Base-by-base conservation (phyloP, 306 rosid species). In the Gastrolobium bilobum region DNA sequence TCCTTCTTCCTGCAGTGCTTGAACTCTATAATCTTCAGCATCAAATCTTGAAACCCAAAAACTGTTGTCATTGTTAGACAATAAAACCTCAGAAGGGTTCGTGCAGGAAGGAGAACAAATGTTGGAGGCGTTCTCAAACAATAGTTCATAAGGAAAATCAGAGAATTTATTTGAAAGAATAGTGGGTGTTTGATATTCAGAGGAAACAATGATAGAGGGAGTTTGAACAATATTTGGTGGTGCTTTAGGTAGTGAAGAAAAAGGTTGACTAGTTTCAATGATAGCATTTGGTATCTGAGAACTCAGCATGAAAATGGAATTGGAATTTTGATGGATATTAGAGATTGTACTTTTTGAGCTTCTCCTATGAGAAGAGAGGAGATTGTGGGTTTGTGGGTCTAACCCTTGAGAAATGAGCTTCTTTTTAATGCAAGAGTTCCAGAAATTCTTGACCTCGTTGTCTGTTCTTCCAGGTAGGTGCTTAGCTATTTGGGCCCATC, bases 401-500 rank as follows among this genome's bases (percentile, higher is more conserved):
- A 94, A 81, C 51, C 98, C 98, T 65, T 82, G 94, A 3, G 97
- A 86, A 31, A 94, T 78, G 40, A 94, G 94, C 81, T 94, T 94
- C 78, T 94, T 94, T 76, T 94, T 94, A 39, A 91, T 81, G 88
- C 94, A 90, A 0, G 98, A 94, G 77, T 94, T 94, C 98, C 98
- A 94, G 76, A 89, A 91, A 69, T 94, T 94, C 89, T 94, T 94
- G 29, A 94, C 91, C 87, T 94, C 98, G 13, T 94, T 94, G 80
- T 94, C 98, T 48, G 97, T 94, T 81, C 98, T 88, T 4, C 98
- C 97, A 0, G 98, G 98, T 4, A 94, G 86, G 71, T 94, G 97
- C 70, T 90, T 94, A n/a, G 98, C 98, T 84, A 94, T 94, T 68
- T 90, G 97, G 1, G 98, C 97, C 98, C 98, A 94, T 68, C 89